Percentiles rank a stretch among this genome's conserved stretches.
Evolutionary conservation across 208 protist genomes (phyloP).

Genomic region (Acanthamoeba castellanii): DNA sequence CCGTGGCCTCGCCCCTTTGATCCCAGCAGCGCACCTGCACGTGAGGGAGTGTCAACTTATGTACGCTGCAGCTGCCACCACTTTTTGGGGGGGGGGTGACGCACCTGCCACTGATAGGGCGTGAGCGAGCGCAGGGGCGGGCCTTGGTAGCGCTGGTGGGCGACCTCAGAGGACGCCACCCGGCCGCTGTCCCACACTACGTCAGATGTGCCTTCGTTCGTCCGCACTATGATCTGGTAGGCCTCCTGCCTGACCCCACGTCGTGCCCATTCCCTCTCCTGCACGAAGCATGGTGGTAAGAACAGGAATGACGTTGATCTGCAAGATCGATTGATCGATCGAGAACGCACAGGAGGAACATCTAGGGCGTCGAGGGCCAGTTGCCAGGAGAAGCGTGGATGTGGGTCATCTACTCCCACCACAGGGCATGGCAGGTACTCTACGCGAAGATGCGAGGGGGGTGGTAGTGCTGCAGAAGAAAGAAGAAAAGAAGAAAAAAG

Average conservation of each 20-base stretch:
- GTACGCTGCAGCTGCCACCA: too few species aligned
- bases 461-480: background rate
- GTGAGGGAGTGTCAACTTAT: too few species aligned
- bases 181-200: background rate
- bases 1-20: background rate
- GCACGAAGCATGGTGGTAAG: background rate
- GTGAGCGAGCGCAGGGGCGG: background rate
- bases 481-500: too few species aligned
- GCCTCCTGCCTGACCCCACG: background rate
- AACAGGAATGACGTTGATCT: background rate
- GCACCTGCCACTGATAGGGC: background rate
- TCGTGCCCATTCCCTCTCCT: background rate
- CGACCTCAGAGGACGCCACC: background rate
- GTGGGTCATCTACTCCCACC: background rate
- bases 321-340: background rate
- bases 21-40: slow-evolving; percentile 29
- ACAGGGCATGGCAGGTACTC: slow-evolving; percentile 21
- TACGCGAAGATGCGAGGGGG: background rate
- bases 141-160: background rate
- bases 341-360: background rate
- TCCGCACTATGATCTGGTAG: slow-evolving; percentile 21
- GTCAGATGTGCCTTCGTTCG: background rate
- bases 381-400: background rate
- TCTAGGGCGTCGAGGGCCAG: background rate
- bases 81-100: too few species aligned